phyloP scores from a whole-genome alignment of 768 basidiomycete genomes.

The Hygrocybe coccinea region DNA sequence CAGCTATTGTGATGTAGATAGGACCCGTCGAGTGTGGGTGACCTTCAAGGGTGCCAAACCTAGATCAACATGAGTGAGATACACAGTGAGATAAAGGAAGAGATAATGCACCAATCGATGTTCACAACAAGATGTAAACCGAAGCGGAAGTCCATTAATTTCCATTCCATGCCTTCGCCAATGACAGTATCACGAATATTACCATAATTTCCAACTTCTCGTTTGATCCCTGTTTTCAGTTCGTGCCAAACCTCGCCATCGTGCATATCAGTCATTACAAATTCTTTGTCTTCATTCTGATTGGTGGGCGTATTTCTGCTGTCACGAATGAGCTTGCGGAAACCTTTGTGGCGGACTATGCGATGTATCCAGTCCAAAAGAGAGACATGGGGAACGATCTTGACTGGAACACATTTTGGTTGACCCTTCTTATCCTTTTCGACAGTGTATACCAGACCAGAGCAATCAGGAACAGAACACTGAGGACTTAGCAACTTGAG shows the following conservation, averaged over 20 bases:
- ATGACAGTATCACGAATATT: slow-evolving; percentile 9
- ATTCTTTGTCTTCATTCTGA: slow-evolving; percentile 19
- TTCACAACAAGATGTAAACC: slow-evolving; percentile 25
- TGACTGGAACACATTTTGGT: slow-evolving; percentile 5
- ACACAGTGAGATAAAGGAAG: no score
- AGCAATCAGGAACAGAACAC: slow-evolving; percentile 12
- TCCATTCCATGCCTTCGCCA: background rate
- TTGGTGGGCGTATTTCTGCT: slow-evolving; percentile 6
- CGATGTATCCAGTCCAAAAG: slow-evolving; percentile 18
- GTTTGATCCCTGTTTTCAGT: slow-evolving; percentile 8
- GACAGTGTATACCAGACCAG: slow-evolving; percentile 11
- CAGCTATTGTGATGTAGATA: background rate
- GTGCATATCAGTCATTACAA: slow-evolving; percentile 23
- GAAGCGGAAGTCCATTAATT: slow-evolving; percentile 12
- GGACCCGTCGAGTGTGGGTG: slow-evolving; percentile 11
- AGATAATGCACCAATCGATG: slow-evolving; percentile 19
- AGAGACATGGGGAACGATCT: slow-evolving; percentile 19
- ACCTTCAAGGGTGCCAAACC: slow-evolving; percentile 21
- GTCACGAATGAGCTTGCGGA: slow-evolving; percentile 7
- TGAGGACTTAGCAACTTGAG: slow-evolving; percentile 6
- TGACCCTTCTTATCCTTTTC: slow-evolving; percentile 6
- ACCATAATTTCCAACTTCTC: slow-evolving; percentile 16
- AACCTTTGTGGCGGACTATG: slow-evolving; percentile 16
- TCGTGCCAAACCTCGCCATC: slow-evolving; percentile 18
- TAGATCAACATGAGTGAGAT: slow-evolving; percentile 3